A percentile compares a stretch with the other conserved stretches of the same genome.
Evolutionary conservation across 345 rosid genomes (phyloP).

Genomic region (Erucastrum elatum): DNA sequence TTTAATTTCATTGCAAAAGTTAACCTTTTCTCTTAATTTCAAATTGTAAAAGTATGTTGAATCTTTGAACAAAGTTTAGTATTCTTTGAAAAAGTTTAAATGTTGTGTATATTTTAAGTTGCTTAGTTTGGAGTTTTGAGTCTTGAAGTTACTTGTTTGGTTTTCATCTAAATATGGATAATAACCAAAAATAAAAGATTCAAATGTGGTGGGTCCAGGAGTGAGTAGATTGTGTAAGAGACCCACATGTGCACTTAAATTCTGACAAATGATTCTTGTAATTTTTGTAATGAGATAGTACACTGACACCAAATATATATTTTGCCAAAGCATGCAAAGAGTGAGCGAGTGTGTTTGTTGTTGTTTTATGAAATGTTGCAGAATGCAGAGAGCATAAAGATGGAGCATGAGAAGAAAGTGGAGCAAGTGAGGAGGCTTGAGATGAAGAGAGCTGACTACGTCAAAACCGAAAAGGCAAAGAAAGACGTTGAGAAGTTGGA

Average conservation of each 20-base stretch:
- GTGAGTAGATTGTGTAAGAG: conserved; percentile 34
- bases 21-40: not conserved
- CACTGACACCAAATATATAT: conserved; percentile 31
- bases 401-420: conserved; percentile 83
- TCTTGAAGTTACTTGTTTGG: conserved; percentile 29
- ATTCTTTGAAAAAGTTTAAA: not conserved
- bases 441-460: conserved; percentile 75
- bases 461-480: conserved; percentile 78
- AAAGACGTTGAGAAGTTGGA: conserved; percentile 83
- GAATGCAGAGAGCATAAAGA: conserved; percentile 68
- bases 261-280: not conserved
- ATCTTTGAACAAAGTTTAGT: not conserved
- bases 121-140: conserved; percentile 18
- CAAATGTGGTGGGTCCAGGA: conserved; percentile 37
- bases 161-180: conserved; percentile 29
- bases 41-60: no score
- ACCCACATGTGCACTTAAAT: conserved; percentile 38
- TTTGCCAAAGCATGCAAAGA: conserved; percentile 9
- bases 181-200: not conserved
- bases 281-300: not conserved
- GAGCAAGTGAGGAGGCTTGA: conserved; percentile 80
- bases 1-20: not conserved
- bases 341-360: conserved; percentile 1
- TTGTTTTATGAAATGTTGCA: conserved; percentile 38
- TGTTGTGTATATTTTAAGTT: not conserved